Evolutionary conservation across 2,329 filamentous ascomycete species (phyloP), one percentile per base, ranked within the genome.

Genomic region (Cytospora paraplurivora): DNA sequence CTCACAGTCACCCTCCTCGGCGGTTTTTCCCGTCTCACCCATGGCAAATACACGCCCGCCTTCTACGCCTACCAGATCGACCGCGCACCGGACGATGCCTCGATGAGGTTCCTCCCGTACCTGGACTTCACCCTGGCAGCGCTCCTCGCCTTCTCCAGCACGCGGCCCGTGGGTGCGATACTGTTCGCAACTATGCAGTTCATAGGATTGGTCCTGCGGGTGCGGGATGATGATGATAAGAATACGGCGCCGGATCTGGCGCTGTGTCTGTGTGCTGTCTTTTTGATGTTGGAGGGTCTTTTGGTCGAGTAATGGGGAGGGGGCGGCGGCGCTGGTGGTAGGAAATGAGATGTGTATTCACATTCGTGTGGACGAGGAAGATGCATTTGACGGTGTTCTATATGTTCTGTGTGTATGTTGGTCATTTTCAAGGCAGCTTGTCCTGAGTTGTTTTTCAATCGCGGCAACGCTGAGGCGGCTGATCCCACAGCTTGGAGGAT

Each of bases 61-160:
- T 69, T 70, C 55, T 68, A 69, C 64, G 59, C 49, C 37, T 71
- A 70, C 62, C 69, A 69, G 64, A 56, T 69, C 41, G 65, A 69
- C 12, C 67, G 69, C 56, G 69, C 69, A 1, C 69, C 69, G 7
- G 65, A 68, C 52, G 55, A 67, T 32, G 66, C 54, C 11, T 67
- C 67, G 15, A 68, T 63, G n/a, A 32, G 60, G 34, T 19, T 68
- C 6, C 60, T 71, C 3, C 68, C 69, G 10, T 67, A 60, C 37
- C 35, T 67, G 35, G 68, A 70, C 58, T 37, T 57, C 12, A 50
- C 62, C 19, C 41, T 69, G 34, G 65, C 59, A 10, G 68, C 64
- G 37, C 53, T 70, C 62, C 37, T 65, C 7, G 35, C 53, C 33
- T 41, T 47, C 21, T 19, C 21, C 0, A 41, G 38, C 50, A 66